Evolutionary conservation across 164 flowering plant genomes (phyloP).

Genomic region (Warburgia ugandensis): DNA sequence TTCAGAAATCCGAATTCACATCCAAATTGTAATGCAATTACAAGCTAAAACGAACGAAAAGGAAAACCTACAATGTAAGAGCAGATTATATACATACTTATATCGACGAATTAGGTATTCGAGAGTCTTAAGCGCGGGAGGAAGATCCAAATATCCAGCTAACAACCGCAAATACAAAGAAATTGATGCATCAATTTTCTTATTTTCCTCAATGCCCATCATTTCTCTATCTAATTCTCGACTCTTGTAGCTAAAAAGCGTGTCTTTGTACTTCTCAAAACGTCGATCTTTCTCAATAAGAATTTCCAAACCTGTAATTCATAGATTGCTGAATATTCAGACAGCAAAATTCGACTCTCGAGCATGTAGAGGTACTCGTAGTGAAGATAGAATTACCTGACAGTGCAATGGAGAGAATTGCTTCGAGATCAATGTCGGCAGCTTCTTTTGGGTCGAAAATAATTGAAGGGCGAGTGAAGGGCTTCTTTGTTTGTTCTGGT

Average conservation of each 20-base stretch:
- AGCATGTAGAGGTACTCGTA: not conserved
- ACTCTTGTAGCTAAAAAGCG: slow-evolving; percentile 63
- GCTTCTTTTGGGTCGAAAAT: slow-evolving; percentile 71
- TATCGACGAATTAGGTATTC: slow-evolving; percentile 88
- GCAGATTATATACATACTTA: slow-evolving; percentile 35
- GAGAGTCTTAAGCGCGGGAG: slow-evolving; percentile 57
- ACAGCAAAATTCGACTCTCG: not conserved
- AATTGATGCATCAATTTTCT: slow-evolving; percentile 41
- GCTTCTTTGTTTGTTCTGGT: slow-evolving; percentile 38
- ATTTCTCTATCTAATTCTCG: slow-evolving; percentile 69
- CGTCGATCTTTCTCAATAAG: slow-evolving; percentile 41
- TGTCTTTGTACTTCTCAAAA: slow-evolving; percentile 48
- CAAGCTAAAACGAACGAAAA: not conserved
- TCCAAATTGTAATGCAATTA: no score
- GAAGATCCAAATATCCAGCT: slow-evolving; percentile 55
- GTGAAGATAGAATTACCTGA: slow-evolving; percentile 34
- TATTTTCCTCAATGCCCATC: slow-evolving; percentile 56
- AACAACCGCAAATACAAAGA: slow-evolving; percentile 56
- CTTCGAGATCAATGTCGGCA: slow-evolving; percentile 71
- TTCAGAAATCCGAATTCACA: no score
- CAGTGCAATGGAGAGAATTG: slow-evolving; percentile 44
- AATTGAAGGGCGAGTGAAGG: slow-evolving; percentile 77
- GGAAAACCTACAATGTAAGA: not conserved
- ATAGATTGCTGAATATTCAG: not conserved
- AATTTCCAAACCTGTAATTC: slow-evolving; percentile 58